Evolutionary conservation across 495 filamentous ascomycete species (phyloP), one percentile per base, ranked within the genome.

Genomic region (Podospora sp.): DNA sequence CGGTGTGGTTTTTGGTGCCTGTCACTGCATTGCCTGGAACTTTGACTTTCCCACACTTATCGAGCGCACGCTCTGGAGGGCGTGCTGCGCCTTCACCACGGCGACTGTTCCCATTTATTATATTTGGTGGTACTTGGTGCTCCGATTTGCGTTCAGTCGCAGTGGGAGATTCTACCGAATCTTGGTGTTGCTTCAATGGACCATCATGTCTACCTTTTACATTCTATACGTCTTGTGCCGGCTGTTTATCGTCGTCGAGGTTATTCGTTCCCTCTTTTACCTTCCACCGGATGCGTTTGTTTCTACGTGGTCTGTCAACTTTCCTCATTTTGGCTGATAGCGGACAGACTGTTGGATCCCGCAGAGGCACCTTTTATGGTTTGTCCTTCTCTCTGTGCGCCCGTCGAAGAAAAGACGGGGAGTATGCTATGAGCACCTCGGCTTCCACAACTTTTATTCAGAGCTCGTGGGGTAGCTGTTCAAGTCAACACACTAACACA

Each of bases 221-320:
- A 8, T 33, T n/a, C 0, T 25, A 18, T 60, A 60, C 20, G 9
- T 61, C 36, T 6, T 61, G 21, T 36, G 29, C 14, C 4, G 51
- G n/a, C 26, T 64, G 2, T 46, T 57, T n/a, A 56, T 40, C n/a
- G 18, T 64, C 0, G 62, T 56, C 12, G 49, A 56, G 26, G n/a
- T 55, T 0, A 29, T 40, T 36, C 11, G 62, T 18, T 26, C 26
- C 2, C 22, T 40, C 0, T 36, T 56, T 35, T 56, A 22, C 25
- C 62, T 64, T 50, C 61, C 49, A 0, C 16, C 20, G 24, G 62
- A 36, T 56, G 62, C 50, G 9, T 64, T 29, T 22, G 24, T 56
- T 8, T 64, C 62, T 2, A 64, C 26, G 12, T 63, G 61, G 61
- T 21, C 62, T 20, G 36, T n/a, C 12, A 24, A 64, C 16, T 35